These are phyloP conservation scores for cucumber (Cucumis sativus) DNA, from an alignment of 306 rosid genomes.

Conservation along the genomic window Cucumber_9930_V3 NC_026658.2:25334001-25334500, in stretches of 20 bases:
- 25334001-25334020: not conserved
- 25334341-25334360: not conserved
- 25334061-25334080: constrained; percentile 10
- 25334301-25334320: not conserved
- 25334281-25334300: not conserved
- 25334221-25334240: not conserved
- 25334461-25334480: constrained; percentile 68
- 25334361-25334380: not conserved
- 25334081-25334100: constrained; percentile 45
- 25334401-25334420: constrained; percentile 37
- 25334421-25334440: constrained; percentile 37
- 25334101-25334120: constrained; percentile 44
- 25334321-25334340: not conserved
- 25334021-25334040: constrained; percentile 13
- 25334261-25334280: not conserved
- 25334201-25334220: not conserved
- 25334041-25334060: constrained; percentile 8
- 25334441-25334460: constrained; percentile 13
- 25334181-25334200: not conserved
- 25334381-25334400: not conserved
- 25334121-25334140: not conserved
- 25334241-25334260: not conserved
- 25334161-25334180: not conserved
- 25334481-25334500: constrained; percentile 66
- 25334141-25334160: not conserved